Conservation (phyloP, 768 basidiomycete genomes). For the Russula vinacea region DNA sequence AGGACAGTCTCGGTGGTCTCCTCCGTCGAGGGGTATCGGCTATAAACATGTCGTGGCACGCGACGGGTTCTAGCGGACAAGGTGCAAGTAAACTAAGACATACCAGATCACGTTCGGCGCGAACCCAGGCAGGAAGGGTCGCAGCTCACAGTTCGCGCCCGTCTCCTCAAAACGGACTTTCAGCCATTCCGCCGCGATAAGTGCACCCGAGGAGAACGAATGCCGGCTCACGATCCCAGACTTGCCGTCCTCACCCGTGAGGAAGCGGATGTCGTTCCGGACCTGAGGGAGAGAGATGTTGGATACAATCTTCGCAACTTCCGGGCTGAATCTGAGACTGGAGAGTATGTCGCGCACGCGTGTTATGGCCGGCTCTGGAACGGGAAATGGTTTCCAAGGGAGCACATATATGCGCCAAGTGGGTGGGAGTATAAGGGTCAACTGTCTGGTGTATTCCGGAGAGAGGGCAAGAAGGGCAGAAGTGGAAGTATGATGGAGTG, state of each 20-base stretch:
- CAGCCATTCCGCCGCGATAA: slow-evolving; percentile 69
- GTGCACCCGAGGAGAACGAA: slow-evolving; percentile 68
- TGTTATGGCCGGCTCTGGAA: slow-evolving; percentile 52
- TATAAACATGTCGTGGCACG: slow-evolving; percentile 32
- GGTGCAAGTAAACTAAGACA: background rate
- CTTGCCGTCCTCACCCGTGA: slow-evolving; percentile 78
- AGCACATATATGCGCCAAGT: slow-evolving; percentile 71
- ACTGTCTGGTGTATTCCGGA: slow-evolving; percentile 39
- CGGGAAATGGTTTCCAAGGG: slow-evolving; percentile 52
- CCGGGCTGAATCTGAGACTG: slow-evolving; percentile 63
- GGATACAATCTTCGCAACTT: slow-evolving; percentile 62
- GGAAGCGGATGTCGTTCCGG: slow-evolving; percentile 67
- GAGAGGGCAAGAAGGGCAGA: slow-evolving; percentile 54
- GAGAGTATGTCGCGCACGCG: slow-evolving; percentile 57
- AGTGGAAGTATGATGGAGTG: slow-evolving; percentile 45
- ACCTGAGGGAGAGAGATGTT: slow-evolving; percentile 67
- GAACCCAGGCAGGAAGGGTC: slow-evolving; percentile 66
- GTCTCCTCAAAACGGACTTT: slow-evolving; percentile 67
- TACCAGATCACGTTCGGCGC: slow-evolving; percentile 89
- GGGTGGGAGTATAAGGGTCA: slow-evolving; percentile 65
- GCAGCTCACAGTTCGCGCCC: slow-evolving; percentile 70
- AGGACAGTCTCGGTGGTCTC: slow-evolving; percentile 65
- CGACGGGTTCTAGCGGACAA: background rate
- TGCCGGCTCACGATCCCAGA: slow-evolving; percentile 79
- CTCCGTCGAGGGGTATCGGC: slow-evolving; percentile 55